Evolutionary conservation across 257 asterid species (phyloP).

Genomic region (Craterostigma plantagineum): DNA sequence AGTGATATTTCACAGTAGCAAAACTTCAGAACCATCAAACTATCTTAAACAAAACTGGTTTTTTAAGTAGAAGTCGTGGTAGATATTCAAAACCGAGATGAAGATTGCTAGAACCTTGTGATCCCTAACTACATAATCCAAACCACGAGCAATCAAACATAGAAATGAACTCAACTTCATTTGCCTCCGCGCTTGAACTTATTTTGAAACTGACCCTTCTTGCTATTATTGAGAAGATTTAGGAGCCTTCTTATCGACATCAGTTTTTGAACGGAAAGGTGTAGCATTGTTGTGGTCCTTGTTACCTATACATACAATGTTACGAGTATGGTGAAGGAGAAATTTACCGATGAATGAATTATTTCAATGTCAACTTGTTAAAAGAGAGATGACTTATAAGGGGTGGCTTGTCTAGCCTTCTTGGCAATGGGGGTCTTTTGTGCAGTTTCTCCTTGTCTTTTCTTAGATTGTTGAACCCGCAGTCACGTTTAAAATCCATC

Average conservation of each 20-base stretch:
- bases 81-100: too few species aligned
- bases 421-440: slow-evolving; percentile 18
- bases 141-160: too few species aligned
- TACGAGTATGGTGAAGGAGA: too few species aligned
- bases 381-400: slow-evolving; percentile 12
- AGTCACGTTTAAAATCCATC: not conserved
- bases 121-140: too few species aligned
- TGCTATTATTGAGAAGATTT: slow-evolving; percentile 5
- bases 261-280: slow-evolving; percentile 14
- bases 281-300: slow-evolving; percentile 10
- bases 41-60: too few species aligned
- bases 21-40: too few species aligned
- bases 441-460: slow-evolving; percentile 25
- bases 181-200: slow-evolving; percentile 25
- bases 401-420: slow-evolving; percentile 31
- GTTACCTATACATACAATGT: slow-evolving; percentile 13
- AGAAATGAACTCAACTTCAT: slow-evolving; percentile 6
- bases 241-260: slow-evolving; percentile 10
- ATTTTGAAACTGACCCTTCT: not conserved
- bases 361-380: too few species aligned
- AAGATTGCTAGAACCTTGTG: too few species aligned
- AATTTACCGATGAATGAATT: too few species aligned
- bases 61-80: too few species aligned
- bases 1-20: too few species aligned
- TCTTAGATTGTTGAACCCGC: slow-evolving; percentile 19